Evolutionary conservation across 2,329 filamentous ascomycete species (phyloP).

Genomic region (Colletotrichum liriopes): DNA sequence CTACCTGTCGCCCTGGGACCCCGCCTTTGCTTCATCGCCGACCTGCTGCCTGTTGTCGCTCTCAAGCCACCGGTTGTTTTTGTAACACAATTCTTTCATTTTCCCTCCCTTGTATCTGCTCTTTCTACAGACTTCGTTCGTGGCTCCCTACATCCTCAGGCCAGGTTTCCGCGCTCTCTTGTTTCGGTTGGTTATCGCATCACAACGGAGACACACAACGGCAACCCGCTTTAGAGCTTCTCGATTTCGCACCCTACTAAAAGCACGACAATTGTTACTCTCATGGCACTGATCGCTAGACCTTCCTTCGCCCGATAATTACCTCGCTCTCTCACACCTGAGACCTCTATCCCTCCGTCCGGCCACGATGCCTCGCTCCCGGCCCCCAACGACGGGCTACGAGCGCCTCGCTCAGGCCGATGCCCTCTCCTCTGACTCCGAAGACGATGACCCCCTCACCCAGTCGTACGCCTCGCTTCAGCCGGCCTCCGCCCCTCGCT

Average conservation of each 20-base stretch:
- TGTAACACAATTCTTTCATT: conserved; percentile 11
- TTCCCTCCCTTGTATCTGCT: conserved; percentile 5
- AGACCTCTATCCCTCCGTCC: conserved; percentile 13
- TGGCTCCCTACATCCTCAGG: conserved; percentile 18
- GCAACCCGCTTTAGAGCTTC: background rate
- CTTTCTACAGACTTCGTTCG: conserved; percentile 16
- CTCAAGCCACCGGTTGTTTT: conserved; percentile 1
- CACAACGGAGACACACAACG: background rate
- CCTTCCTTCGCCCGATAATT: conserved; percentile 2
- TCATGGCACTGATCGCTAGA: conserved; percentile 19
- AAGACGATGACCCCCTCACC: conserved; percentile 73
- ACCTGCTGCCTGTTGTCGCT: conserved; percentile 7
- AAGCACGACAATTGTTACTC: background rate
- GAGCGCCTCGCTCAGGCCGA: conserved; percentile 88
- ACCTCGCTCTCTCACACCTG: background rate
- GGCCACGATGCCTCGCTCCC: conserved; percentile 74
- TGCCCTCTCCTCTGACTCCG: conserved; percentile 79
- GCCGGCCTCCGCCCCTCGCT: conserved; percentile 72
- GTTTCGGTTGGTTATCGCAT: conserved; percentile 14
- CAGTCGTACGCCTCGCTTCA: conserved; percentile 71
- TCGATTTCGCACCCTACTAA: background rate
- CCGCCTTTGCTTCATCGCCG: conserved; percentile 4
- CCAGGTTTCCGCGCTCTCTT: conserved; percentile 16
- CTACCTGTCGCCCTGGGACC: background rate
- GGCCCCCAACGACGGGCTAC: conserved; percentile 85